These are phyloP conservation scores for Hansenula lynferdii DNA, from an alignment of 1,139 yeast species.

Conservation along the genomic window DNA sequence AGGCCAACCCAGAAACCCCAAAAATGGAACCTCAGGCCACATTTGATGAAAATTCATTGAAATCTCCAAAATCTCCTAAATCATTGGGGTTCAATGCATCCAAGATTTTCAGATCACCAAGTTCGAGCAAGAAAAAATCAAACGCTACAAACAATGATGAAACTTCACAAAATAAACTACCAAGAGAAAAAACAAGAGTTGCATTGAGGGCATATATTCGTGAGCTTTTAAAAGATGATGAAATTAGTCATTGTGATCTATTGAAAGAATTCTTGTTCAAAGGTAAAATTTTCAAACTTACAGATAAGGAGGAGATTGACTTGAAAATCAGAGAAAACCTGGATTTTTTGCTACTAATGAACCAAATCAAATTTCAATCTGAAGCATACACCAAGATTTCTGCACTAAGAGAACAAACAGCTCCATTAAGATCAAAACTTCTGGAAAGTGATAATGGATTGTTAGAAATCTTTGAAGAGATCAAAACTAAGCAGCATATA, in stretches of 20 bases:
- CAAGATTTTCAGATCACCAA: constrained; percentile 1
- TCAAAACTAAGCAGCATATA: constrained; percentile 50
- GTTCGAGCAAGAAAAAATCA: constrained; percentile 1
- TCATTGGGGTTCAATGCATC: constrained; percentile 3
- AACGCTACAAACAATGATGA: neutral
- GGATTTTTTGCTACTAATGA: constrained; percentile 55
- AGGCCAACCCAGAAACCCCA: constrained; percentile 1
- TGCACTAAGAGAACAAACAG: constrained; percentile 27
- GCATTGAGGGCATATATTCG: constrained; percentile 70
- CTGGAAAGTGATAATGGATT: constrained; percentile 28
- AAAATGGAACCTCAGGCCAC: neutral
- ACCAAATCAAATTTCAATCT: constrained; percentile 70
- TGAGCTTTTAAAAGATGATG: constrained; percentile 46
- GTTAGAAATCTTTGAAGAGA: constrained; percentile 36
- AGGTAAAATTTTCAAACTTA: constrained; percentile 29
- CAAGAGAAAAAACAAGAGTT: constrained; percentile 68
- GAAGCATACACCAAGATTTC: constrained; percentile 43
- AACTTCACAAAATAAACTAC: constrained; percentile 26
- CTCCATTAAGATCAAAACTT: constrained; percentile 26
- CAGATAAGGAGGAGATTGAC: constrained; percentile 47
- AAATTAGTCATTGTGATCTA: constrained; percentile 47
- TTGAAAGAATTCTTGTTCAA: constrained; percentile 49
- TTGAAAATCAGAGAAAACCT: constrained; percentile 49
- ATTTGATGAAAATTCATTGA: constrained; percentile 2
- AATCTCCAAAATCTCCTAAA: constrained; percentile 4